Evolutionary conservation across 2,329 filamentous ascomycete genomes (phyloP), one percentile per base, ranked within the genome.

Genomic region (Monilinia vaccinii-corymbosi): DNA sequence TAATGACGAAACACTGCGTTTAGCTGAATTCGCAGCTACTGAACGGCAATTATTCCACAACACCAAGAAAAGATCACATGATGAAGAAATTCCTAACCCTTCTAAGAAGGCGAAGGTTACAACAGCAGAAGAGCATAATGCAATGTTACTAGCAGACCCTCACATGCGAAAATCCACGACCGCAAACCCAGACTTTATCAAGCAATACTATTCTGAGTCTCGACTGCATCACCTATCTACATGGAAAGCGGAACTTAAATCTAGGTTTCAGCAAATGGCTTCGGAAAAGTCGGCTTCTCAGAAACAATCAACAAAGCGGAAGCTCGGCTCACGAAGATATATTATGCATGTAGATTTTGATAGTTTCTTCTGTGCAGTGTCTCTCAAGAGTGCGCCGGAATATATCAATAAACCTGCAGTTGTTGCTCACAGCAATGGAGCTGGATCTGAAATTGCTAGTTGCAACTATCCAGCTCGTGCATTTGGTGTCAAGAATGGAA

Each of bases 331-430:
- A 3, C 81, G 92, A 62, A 78, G 88, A 55, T 99, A 97, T 68
- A 81, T 99, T 57, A 82, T 99, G 70, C 94, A 99, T 69, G 91
- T 99, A 34, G 94, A 99, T 71, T 99, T 99, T 72, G 95, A 99
- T 74, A 94, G 91, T 73, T 99, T 99, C 75, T 99, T 99, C 73
- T 96, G 92, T 61, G 90, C 95, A 0, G 90, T 99, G 0, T 97
- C 94, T 0, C 74, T 88, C 21, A 91, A 91, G 67, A 88, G 85
- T 58, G 79, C 85, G 28, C 91, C 93, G 0, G 84, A 95, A 23
- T 86, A 83, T 62, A 77, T 79, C 44, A 85, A 89, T 55, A 93
- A 91, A 69, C 94, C 95, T 0, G 85, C 88, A 2, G 94, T 89
- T 0, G 89, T 99, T 38, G 93, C 94, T 4, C 94, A 99, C 70